These are phyloP conservation scores for Xylariaceae sp. DNA, from an alignment of 2,329 filamentous ascomycete species.

Conservation along the genomic window DNA sequence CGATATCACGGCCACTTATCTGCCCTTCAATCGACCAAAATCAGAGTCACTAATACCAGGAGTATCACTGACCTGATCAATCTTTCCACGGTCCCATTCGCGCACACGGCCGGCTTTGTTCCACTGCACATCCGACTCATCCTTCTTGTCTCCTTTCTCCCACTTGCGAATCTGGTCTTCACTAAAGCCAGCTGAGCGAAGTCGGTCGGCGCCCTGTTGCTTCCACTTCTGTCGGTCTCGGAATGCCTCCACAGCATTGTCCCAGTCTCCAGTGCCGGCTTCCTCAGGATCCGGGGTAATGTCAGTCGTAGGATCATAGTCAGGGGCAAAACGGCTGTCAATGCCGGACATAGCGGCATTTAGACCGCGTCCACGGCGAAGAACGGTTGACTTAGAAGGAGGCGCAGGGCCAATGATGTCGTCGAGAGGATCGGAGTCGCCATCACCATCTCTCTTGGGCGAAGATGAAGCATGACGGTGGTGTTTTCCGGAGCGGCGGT, in stretches of 20 bases:
- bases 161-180: slow-evolving; percentile 69
- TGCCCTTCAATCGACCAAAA: slow-evolving; percentile 19
- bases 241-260: slow-evolving; percentile 69
- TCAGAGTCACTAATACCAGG: slow-evolving; percentile 15
- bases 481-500: neutral
- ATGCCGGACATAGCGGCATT: slow-evolving; percentile 60
- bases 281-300: slow-evolving; percentile 41
- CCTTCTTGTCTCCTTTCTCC: slow-evolving; percentile 57
- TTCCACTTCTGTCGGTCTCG: slow-evolving; percentile 76
- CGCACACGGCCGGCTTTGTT: slow-evolving; percentile 59
- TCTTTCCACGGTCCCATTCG: slow-evolving; percentile 57
- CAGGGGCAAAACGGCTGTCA: slow-evolving; percentile 70
- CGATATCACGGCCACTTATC: neutral
- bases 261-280: slow-evolving; percentile 63
- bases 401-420: slow-evolving; percentile 72
- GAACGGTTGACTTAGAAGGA: slow-evolving; percentile 40
- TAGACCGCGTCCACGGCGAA: slow-evolving; percentile 66
- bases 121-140: slow-evolving; percentile 67
- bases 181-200: slow-evolving; percentile 73
- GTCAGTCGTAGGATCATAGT: slow-evolving; percentile 55
- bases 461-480: neutral
- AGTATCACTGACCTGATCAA: slow-evolving; percentile 20
- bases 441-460: slow-evolving; percentile 23
- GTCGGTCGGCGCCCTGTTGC: slow-evolving; percentile 66
- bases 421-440: slow-evolving; percentile 68